Base-by-base conservation (phyloP, 371 early-diverging fungal genomes). In the Cokeromyces recurvatus region DNA sequence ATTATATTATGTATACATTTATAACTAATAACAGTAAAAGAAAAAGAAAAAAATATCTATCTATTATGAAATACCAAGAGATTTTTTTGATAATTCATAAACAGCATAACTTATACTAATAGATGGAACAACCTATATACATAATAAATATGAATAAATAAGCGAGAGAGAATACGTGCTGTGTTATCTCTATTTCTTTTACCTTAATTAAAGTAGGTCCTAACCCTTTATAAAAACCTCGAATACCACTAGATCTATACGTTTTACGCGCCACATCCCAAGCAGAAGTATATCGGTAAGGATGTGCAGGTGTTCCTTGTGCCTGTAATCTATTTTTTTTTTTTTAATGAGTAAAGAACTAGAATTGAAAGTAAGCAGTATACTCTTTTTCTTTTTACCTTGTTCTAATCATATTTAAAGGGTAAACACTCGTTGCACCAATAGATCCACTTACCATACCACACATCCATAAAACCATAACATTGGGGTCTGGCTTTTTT, bases 171-270 rank as follows among this genome's bases (percentile, higher is more conserved):
- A n/a, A n/a, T n/a, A n/a, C n/a, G n/a, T n/a, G n/a, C 11, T 27
- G 7, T 27, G 5, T 27, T 27, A 7, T 27, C 11, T 5, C 11
- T 7, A 27, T 7, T 27, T 11, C 29, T 7, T 11, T 27, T 11
- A 80, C 81, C 77, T 88, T 87, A 47, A 82, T 62, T 23, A 90
- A 58, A n/a, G 89, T 85, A 5, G 91, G 90, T 15, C 74, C 79
- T 31, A 91, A 63, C 7, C 96, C 96, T 56, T 85, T 90, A 85
- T 92, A 96, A 48, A 96, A 81, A 2, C 89, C 89, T 14, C 66
- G 36, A 12, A 90, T 60, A 16, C 92, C 93, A 45, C 90, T 93
- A n/a, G 79, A 72, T 42, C 68, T 72, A 4, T 72, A 87, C 3
- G 87, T 87, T 51, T 75, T 78, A 20, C 67, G 58, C 11, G 82